These are phyloP conservation scores for Leptomonas seymouri DNA, from an alignment of 208 protist genomes.

Conservation along the genomic window DNA sequence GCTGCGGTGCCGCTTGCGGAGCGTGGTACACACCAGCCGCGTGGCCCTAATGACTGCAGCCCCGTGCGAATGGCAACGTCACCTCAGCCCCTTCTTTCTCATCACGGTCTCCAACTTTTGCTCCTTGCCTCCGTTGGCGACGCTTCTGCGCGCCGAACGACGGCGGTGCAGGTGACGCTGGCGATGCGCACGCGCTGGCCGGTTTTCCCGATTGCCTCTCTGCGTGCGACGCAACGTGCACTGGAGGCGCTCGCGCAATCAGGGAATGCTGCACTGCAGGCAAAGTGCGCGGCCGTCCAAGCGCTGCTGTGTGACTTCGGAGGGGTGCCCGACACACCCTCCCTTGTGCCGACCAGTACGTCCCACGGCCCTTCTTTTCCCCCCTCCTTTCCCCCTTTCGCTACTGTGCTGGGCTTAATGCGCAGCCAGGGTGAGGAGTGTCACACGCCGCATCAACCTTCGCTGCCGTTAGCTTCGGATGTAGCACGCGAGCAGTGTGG, in stretches of 20 bases:
- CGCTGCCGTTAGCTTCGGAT: background rate
- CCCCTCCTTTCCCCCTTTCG: background rate
- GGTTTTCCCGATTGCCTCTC: slow-evolving; percentile 4
- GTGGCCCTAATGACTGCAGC: too few relatives aligned
- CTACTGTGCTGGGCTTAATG: background rate
- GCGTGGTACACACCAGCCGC: too few relatives aligned
- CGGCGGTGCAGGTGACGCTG: background rate
- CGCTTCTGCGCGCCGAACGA: background rate
- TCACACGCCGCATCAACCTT: background rate
- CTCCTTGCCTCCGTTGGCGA: slow-evolving; percentile 9
- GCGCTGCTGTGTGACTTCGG: background rate
- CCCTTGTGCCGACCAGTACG: background rate
- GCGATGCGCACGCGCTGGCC: slow-evolving; percentile 27
- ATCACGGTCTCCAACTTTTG: slow-evolving; percentile 25
- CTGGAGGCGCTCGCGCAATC: background rate
- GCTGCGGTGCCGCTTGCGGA: background rate
- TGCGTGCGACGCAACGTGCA: slow-evolving; percentile 1
- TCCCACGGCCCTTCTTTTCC: background rate
- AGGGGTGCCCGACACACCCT: background rate
- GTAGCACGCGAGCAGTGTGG: background rate
- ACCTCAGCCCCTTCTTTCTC: background rate
- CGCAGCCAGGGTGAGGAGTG: slow-evolving; percentile 7
- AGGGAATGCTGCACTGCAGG: background rate
- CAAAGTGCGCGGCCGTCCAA: slow-evolving; percentile 8
- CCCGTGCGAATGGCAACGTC: too few relatives aligned